These are phyloP conservation scores for Eragrostis nindensis DNA, from an alignment of 176 grass and related monocot genomes.

Conservation along the genomic window DNA sequence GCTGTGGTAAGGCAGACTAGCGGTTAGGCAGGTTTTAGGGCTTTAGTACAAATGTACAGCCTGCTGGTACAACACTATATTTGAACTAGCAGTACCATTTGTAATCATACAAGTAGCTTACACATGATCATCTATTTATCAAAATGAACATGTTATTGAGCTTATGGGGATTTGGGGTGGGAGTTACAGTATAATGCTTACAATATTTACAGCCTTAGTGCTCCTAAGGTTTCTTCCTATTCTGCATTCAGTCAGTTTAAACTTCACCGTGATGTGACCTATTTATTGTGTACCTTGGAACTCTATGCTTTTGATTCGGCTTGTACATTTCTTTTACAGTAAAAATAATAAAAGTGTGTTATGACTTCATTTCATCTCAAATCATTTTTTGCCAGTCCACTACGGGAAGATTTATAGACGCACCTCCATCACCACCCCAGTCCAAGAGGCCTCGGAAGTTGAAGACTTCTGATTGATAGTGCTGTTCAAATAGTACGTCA, in stretches of 20 bases:
- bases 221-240: background rate
- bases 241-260: background rate
- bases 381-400: conserved; percentile 46
- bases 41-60: conserved; percentile 6
- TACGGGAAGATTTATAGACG: conserved; percentile 79
- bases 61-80: conserved; percentile 2
- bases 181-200: background rate
- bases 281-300: conserved; percentile 23
- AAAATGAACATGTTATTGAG: conserved; percentile 1
- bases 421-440: conserved; percentile 82
- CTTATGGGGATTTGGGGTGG: background rate
- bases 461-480: conserved; percentile 77
- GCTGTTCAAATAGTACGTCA: background rate
- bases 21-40: background rate
- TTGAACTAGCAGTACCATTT: background rate
- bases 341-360: background rate
- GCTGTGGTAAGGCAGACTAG: background rate
- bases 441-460: conserved; percentile 89
- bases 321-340: conserved; percentile 21
- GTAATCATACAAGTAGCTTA: background rate
- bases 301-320: background rate
- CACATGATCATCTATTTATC: background rate
- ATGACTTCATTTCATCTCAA: conserved; percentile 4
- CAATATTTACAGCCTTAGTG: conserved; percentile 5
- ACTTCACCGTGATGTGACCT: background rate